Percentiles rank a stretch among this genome's conserved stretches.
phyloP scores from a whole-genome alignment of 2,329 filamentous ascomycete genomes.

The Metarhizium anisopliae region DNA sequence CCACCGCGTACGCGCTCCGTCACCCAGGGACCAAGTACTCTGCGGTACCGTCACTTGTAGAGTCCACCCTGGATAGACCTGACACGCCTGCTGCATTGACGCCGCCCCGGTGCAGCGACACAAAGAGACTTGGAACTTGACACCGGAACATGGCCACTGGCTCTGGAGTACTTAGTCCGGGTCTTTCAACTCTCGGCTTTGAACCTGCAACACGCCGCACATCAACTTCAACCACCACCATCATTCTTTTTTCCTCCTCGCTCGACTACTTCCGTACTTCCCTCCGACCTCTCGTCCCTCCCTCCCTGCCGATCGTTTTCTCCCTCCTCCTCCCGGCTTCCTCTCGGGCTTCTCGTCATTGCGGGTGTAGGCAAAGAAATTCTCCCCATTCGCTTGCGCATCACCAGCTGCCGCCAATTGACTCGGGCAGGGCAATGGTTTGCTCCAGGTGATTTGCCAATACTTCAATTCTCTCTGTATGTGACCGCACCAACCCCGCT shows the following conservation, averaged over 20 bases:
- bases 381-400: slow-evolving; percentile 4
- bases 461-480: slow-evolving; percentile 14
- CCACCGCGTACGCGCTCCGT: neutral
- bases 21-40: neutral
- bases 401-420: slow-evolving; percentile 21
- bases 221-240: slow-evolving; percentile 1
- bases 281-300: neutral
- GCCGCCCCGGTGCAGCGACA: neutral
- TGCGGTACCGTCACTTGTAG: neutral
- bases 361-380: slow-evolving; percentile 1
- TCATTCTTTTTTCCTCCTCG: neutral
- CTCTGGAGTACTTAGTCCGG: neutral
- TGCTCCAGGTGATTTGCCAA: slow-evolving; percentile 24
- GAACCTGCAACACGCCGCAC: neutral
- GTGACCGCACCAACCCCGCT: slow-evolving; percentile 3
- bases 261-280: neutral
- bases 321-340: neutral
- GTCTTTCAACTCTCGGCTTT: neutral
- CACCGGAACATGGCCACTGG: neutral
- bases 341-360: neutral
- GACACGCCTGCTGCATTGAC: neutral
- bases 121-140: neutral
- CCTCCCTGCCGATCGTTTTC: neutral
- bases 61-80: neutral
- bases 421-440: slow-evolving; percentile 28